Base-by-base conservation (phyloP, 2,329 filamentous ascomycete genomes). In the Fonsecaea pugnacius region DNA sequence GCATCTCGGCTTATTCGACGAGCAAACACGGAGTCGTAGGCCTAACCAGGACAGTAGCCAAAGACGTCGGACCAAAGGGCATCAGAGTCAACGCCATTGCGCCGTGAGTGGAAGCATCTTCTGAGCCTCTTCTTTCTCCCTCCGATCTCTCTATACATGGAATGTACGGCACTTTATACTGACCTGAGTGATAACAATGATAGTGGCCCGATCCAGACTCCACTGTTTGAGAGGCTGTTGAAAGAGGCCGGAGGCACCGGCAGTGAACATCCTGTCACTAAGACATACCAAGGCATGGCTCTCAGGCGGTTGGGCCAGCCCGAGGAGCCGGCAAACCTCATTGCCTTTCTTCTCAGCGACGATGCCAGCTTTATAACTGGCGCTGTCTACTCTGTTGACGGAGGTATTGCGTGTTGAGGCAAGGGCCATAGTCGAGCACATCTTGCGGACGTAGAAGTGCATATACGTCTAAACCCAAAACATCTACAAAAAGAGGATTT, bases 321-420 rank as follows among this genome's bases (percentile, higher is more conserved):
- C 2, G 27, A 27, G 27, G 27, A 27, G 27, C 27, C 27, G 2
- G 78, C 76, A 0, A 76, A 74, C 0, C 77, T 79, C 0, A 75
- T 78, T 4, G 71, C 78, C 7, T 82, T 81, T 63, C 69, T 81
- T 16, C 66, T 82, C 24, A 78, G 77, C 50, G 80, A 82, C 68
- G 79, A 78, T 4, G 72, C 78, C 18, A 70, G 72, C n/a, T 77
- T 78, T 65, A 81, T 78, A 4, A 81, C 79, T 0, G 78, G 75
- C 1, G 73, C 77, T 9, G 75, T 78, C 4, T 74, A 79, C 48
- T 77, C 72, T 56, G 78, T 83, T 21, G 81, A 83, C 70, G 81
- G 81, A 3, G 80, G 79, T 16, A 53, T 52, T 32, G 38, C 32
- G 6, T 63, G 60, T 40, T 63, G 35, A 63, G 36, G 12, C 27